phyloP scores from a whole-genome alignment of 1,284 basidiomycete species.

The Apiotrichum domesticum region DNA sequence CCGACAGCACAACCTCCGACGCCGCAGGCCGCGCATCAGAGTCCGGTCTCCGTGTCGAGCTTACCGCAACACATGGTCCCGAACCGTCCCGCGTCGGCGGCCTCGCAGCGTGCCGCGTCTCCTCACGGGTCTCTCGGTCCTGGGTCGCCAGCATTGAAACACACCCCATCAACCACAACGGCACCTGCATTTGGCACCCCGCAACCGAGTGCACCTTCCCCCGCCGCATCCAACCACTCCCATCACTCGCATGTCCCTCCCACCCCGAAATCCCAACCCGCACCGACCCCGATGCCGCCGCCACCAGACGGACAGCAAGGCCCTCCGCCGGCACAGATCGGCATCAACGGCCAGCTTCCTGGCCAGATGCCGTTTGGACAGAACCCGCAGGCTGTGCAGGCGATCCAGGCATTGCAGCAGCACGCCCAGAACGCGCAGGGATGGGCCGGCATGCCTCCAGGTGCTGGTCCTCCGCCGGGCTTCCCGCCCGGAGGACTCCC shows the following conservation, averaged over 20 bases:
- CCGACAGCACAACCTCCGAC: constrained; percentile 20
- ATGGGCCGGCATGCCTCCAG: constrained; percentile 2
- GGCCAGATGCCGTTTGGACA: constrained; percentile 5
- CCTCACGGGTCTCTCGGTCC: constrained; percentile 24
- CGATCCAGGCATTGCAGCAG: constrained; percentile 21
- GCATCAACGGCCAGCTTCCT: constrained; percentile 9
- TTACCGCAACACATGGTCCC: constrained; percentile 41
- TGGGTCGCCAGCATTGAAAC: constrained; percentile 11
- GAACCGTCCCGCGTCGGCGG: constrained; percentile 35
- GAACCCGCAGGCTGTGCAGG: constrained; percentile 14
- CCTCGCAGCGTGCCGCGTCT: constrained; percentile 32
- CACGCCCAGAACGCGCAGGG: constrained; percentile 20
- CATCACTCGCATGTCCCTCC: constrained; percentile 17
- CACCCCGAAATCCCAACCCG: constrained; percentile 2
- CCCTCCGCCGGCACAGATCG: neutral
- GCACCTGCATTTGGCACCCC: constrained; percentile 14
- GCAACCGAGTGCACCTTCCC: constrained; percentile 22
- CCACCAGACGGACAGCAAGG: no score
- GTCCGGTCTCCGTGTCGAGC: constrained; percentile 27
- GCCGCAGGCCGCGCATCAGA: constrained; percentile 18
- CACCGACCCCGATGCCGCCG: constrained; percentile 5
- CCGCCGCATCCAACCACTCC: constrained; percentile 29
- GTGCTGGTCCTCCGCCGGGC: neutral
- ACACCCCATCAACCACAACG: constrained; percentile 5
- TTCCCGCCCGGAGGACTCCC: constrained; percentile 14